phyloP scores from a whole-genome alignment of 2,329 filamentous ascomycete species.

The Paecilomyces dactylethromorphus region DNA sequence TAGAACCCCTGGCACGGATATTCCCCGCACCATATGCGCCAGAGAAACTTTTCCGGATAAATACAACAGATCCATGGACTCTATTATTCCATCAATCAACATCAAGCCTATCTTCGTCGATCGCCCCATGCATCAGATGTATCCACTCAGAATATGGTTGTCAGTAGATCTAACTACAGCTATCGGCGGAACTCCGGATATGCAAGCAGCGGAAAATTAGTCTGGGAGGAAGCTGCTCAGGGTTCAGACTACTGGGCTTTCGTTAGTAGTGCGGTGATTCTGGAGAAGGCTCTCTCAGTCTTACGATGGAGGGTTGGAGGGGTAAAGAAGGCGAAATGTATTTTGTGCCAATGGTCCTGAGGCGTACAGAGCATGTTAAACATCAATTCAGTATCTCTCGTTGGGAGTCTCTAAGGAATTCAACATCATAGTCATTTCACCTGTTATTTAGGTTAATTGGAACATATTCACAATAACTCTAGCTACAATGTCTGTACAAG shows the following conservation, averaged over 20 bases:
- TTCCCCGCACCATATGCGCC: not conserved
- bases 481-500: constrained; percentile 20
- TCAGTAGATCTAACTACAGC: not conserved
- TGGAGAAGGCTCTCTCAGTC: not conserved
- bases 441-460: not conserved
- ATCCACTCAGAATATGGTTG: not conserved
- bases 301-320: not conserved
- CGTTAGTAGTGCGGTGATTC: not conserved
- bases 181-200: not conserved
- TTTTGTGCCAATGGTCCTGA: not conserved
- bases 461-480: not conserved
- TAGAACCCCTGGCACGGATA: not conserved
- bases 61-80: not conserved
- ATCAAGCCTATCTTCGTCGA: not conserved
- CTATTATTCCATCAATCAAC: not conserved
- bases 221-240: not conserved
- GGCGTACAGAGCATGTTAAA: not conserved
- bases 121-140: not conserved
- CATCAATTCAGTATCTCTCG: not conserved
- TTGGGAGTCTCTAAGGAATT: not conserved
- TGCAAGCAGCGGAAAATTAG: not conserved
- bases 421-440: not conserved
- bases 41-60: not conserved
- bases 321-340: not conserved
- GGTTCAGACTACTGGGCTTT: not conserved